These are phyloP conservation scores for Glycine latifolia DNA, from an alignment of 306 rosid genomes.

Conservation along the genomic window DNA sequence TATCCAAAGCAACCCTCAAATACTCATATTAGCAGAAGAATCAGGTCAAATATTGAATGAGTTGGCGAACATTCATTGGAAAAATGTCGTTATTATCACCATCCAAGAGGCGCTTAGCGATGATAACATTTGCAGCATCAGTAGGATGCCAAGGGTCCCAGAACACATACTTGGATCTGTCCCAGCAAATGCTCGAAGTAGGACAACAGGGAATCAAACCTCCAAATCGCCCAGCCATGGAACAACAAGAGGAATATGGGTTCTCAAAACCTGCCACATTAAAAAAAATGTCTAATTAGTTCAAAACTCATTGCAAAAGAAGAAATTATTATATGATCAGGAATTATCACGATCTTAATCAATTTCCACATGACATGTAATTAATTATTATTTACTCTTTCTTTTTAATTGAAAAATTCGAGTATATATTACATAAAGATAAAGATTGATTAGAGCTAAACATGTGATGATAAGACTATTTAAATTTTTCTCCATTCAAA, in stretches of 20 bases:
- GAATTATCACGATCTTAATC: no score
- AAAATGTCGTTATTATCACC: conserved; percentile 54
- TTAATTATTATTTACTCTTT: no score
- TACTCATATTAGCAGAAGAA: neutral
- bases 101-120: conserved; percentile 60
- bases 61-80: conserved; percentile 62
- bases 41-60: conserved; percentile 37
- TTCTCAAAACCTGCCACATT: conserved; percentile 63
- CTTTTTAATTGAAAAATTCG: no score
- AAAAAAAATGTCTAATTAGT: neutral
- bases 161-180: conserved; percentile 67
- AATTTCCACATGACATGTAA: no score
- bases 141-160: conserved; percentile 83
- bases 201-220: conserved; percentile 68
- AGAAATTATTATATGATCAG: no score
- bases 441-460: no score
- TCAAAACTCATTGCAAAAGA: neutral
- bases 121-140: conserved; percentile 63
- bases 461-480: neutral
- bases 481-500: no score
- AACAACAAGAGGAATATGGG: conserved; percentile 62
- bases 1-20: neutral
- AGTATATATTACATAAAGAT: no score
- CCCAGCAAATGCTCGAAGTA: conserved; percentile 54
- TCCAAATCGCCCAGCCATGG: conserved; percentile 63